A percentile compares a stretch with the other conserved stretches of the same genome.
Evolutionary conservation across 2,329 filamentous ascomycete genomes (phyloP).

Genomic region (Trichophyton mentagrophytes): DNA sequence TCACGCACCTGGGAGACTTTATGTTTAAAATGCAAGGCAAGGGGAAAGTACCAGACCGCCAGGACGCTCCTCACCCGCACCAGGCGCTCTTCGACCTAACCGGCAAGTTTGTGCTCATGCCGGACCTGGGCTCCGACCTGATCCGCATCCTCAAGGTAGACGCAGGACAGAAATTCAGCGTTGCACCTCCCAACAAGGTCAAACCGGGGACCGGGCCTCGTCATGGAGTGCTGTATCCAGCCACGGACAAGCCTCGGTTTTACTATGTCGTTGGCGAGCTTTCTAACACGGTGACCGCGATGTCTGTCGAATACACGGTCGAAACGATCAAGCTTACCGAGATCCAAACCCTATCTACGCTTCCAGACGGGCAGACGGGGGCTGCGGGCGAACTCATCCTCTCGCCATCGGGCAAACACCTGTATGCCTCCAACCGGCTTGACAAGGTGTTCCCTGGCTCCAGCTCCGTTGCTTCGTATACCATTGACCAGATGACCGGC

Average conservation of each 20-base stretch:
- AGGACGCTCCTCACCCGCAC: slow-evolving; percentile 48
- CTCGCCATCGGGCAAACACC: slow-evolving; percentile 37
- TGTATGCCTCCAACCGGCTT: slow-evolving; percentile 56
- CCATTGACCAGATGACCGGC: slow-evolving; percentile 36
- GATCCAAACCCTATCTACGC: slow-evolving; percentile 36
- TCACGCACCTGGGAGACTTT: slow-evolving; percentile 14
- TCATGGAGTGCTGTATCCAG: slow-evolving; percentile 41
- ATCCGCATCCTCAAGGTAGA: slow-evolving; percentile 45
- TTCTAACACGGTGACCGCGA: slow-evolving; percentile 38
- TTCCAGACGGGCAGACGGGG: slow-evolving; percentile 32
- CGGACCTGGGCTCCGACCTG: slow-evolving; percentile 50
- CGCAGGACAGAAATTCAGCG: slow-evolving; percentile 28
- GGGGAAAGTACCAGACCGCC: slow-evolving; percentile 31
- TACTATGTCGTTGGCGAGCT: slow-evolving; percentile 45
- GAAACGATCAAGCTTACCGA: slow-evolving; percentile 21
- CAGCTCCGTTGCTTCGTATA: slow-evolving; percentile 54
- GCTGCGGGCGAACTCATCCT: slow-evolving; percentile 46
- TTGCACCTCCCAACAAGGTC: slow-evolving; percentile 29
- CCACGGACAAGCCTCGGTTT: slow-evolving; percentile 30
- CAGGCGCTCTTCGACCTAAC: slow-evolving; percentile 49
- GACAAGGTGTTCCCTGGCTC: slow-evolving; percentile 40
- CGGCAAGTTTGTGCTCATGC: slow-evolving; percentile 44
- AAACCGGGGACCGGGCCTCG: slow-evolving; percentile 46
- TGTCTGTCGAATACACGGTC: slow-evolving; percentile 19
- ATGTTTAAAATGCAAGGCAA: slow-evolving; percentile 22